Base-by-base conservation (phyloP, 805 yeast species). In the Sugiyamaella boreocaroliniensis region DNA sequence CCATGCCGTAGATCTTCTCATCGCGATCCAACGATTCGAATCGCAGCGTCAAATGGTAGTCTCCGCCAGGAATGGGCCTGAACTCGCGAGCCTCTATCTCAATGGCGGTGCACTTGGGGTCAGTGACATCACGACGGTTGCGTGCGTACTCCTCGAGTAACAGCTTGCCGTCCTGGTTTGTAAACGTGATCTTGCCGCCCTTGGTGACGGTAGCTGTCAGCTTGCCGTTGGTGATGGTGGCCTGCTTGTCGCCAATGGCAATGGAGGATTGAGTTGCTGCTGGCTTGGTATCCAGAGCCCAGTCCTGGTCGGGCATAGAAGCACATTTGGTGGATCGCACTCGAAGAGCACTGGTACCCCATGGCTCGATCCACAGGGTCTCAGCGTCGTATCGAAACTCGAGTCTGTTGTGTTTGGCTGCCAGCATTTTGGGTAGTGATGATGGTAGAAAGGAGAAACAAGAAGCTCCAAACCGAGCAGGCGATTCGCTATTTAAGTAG, bases 1-100 rank as follows among this genome's bases (percentile, higher is more conserved):
- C 60, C 60, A 57, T 57, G 14, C 60, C 60, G 43, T 53, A 57
- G 45, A 57, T 57, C 50, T 57, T 57, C 48, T 57, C 60, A 10
- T 49, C 19, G 2, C 18, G 14, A 22, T 55, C 57, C 9, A 53
- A 18, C 1, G 58, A 53, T 45, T 55, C 57, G 29, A 55, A 48
- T 2, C 58, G 45, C 32, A 41, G 26, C 8, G 58, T 55, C 29
- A 55, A 44, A 44, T 53, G 55, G 32, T 48, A 55, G 32, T 48
- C 51, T 3, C 56, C 55, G 16, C 52, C 55, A 7, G 45, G 47
- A 40, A 43, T 29, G 32, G 58, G 47, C 43, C 48, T 48, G 50
- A 57, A 57, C 48, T 57, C 60, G 15, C 60, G 53, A 19, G 57
- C 60, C 14, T 55, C 58, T 12, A 57, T 57, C 29, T 45, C 49